Evolutionary conservation across 495 filamentous ascomycete genomes (phyloP), one percentile per base, ranked within the genome.

Genomic region (Aspergillus taichungensis): DNA sequence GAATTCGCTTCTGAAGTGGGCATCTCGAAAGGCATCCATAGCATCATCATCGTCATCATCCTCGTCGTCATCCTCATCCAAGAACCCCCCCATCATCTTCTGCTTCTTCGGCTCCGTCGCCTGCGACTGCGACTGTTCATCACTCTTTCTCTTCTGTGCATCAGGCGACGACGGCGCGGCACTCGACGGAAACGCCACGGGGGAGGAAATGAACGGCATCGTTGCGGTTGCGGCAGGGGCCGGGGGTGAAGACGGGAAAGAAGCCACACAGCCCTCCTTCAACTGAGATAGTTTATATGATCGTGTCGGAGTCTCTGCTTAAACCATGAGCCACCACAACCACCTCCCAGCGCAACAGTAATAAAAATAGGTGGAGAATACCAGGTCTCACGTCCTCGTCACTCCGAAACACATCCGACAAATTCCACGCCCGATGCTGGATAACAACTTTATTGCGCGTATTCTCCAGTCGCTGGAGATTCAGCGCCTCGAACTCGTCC

Each of bases 201-300:
- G 78, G 11, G 82, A 83, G 2, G 83, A 84, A 10, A 78, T 72
- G 33, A 78, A 67, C 6, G 78, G 73, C 77, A 87, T 85, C 29
- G 63, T 76, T 6, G 47, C 14, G 6, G 52, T 36, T 5, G 67
- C 66, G 6, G 69, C 76, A 6, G 47, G 12, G 6, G 52, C 34
- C 4, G 67, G 67, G 6, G 69, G 63, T 37, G 57, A 57, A 27
- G 63, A 66, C 11, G 64, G 53, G 1, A 71, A 42, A 29, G 53
- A 46, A 5, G 43, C 43, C 2, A 56, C 14, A 12, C 42, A 42
- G 28, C 48, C 27, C 42, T 44, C 40, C 32, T 14, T 28, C 40
- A 60, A 61, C 31, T 68, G 67, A 43, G 63, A 60, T 32, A 38
- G 33, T 29, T 42, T 46, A 34, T 33, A 33, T 9, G 54, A 40